phyloP scores from a whole-genome alignment of 306 rosid species.

The Mucuna pruriens region DNA sequence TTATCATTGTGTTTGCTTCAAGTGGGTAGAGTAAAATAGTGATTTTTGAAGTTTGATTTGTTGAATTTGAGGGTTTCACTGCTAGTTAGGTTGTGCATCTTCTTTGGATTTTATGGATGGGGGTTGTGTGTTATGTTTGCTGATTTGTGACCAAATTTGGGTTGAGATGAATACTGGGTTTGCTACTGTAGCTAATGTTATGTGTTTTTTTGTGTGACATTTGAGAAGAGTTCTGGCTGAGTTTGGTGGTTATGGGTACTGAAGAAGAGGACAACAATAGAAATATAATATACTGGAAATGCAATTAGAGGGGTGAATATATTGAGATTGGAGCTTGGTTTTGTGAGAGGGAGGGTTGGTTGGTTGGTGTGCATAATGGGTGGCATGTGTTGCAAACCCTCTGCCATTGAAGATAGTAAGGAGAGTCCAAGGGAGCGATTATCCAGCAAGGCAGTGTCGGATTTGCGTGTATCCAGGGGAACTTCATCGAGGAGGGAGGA shows the following conservation, averaged over 20 bases:
- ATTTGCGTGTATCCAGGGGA: constrained; percentile 58
- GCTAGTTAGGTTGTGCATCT: constrained; percentile 4
- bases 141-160: constrained; percentile 43
- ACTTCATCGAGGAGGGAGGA: constrained; percentile 90
- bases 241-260: constrained; percentile 35
- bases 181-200: constrained; percentile 27
- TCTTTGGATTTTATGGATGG: constrained; percentile 37
- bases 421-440: constrained; percentile 91
- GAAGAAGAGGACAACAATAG: constrained; percentile 43
- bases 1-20: constrained; percentile 33
- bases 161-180: constrained; percentile 45
- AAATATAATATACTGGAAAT: constrained; percentile 35
- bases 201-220: constrained; percentile 28
- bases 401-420: constrained; percentile 94
- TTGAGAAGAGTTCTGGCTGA: constrained; percentile 30
- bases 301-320: constrained; percentile 50
- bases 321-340: constrained; percentile 54
- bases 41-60: constrained; percentile 50
- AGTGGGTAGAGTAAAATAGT: constrained; percentile 41
- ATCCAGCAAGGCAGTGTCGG: constrained; percentile 63
- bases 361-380: constrained; percentile 66
- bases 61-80: constrained; percentile 33
- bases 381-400: constrained; percentile 87
- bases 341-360: constrained; percentile 51
- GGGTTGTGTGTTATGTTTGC: constrained; percentile 37